Conservation (phyloP, 2,329 filamentous ascomycete species). For the Exserohilum turcica region DNA sequence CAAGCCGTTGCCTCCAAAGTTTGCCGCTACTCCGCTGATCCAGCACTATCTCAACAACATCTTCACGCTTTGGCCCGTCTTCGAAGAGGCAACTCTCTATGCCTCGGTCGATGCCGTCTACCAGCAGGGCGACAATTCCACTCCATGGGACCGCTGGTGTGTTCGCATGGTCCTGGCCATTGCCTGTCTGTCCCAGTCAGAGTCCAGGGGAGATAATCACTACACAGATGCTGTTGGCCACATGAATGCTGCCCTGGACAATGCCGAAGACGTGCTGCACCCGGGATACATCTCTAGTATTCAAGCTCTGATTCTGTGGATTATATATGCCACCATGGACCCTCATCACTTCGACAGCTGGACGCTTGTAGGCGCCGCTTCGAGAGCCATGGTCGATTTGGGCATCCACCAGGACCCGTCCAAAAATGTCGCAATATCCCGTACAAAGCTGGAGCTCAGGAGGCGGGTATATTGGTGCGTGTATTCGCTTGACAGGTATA, state of each 20-base stretch:
- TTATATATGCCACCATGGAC: slow-evolving; percentile 87
- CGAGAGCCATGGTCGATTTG: slow-evolving; percentile 83
- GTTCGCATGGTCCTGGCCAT: slow-evolving; percentile 90
- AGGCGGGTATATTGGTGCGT: slow-evolving; percentile 88
- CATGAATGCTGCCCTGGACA: slow-evolving; percentile 70
- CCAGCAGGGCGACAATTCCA: slow-evolving; percentile 66
- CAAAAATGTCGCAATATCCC: slow-evolving; percentile 68
- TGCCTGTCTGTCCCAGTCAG: slow-evolving; percentile 74
- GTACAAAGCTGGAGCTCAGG: slow-evolving; percentile 73
- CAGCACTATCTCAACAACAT: slow-evolving; percentile 86
- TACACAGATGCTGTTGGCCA: slow-evolving; percentile 66
- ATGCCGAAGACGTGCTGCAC: slow-evolving; percentile 81
- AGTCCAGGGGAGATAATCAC: slow-evolving; percentile 66
- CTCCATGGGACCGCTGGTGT: slow-evolving; percentile 77
- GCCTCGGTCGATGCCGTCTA: slow-evolving; percentile 83
- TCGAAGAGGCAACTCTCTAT: slow-evolving; percentile 78
- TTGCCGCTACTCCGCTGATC: slow-evolving; percentile 70
- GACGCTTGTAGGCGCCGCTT: slow-evolving; percentile 90
- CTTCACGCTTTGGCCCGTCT: slow-evolving; percentile 79
- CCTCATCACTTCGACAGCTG: slow-evolving; percentile 91
- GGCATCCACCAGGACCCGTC: slow-evolving; percentile 93
- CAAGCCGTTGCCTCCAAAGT: slow-evolving; percentile 71
- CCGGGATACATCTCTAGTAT: slow-evolving; percentile 86
- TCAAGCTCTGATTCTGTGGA: slow-evolving; percentile 82
- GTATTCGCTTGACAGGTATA: slow-evolving; percentile 82